A percentile compares a stretch with the other conserved stretches of the same genome.
phyloP scores from a whole-genome alignment of 768 basidiomycete genomes.

The Coprinopsis strossmayeri region DNA sequence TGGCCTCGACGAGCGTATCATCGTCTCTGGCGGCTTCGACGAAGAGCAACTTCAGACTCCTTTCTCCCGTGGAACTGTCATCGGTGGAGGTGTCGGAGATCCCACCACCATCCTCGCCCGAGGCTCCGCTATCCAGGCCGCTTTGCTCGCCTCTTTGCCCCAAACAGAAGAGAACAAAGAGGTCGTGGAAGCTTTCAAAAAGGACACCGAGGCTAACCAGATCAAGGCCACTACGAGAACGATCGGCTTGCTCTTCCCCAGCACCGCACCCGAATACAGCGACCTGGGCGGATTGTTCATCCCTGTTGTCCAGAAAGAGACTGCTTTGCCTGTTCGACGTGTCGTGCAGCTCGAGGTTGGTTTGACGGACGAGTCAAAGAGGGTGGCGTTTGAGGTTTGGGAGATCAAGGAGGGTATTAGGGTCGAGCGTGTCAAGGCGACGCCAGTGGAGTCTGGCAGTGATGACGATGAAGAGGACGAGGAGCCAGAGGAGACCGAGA shows the following conservation, averaged over 20 bases:
- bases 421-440: conserved; percentile 48
- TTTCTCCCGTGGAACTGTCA: conserved; percentile 58
- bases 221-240: conserved; percentile 55
- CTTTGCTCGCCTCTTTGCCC: conserved; percentile 45
- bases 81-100: conserved; percentile 69
- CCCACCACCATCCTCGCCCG: conserved; percentile 72
- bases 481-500: conserved; percentile 55
- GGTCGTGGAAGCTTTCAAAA: conserved; percentile 43
- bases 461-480: conserved; percentile 44
- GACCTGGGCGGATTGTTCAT: conserved; percentile 61
- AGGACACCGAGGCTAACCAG: conserved; percentile 26
- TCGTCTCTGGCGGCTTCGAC: conserved; percentile 40
- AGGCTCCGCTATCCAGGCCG: conserved; percentile 74
- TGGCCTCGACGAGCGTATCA: conserved; percentile 61
- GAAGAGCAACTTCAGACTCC: conserved; percentile 62
- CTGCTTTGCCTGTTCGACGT: conserved; percentile 62
- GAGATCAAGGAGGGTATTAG: conserved; percentile 66
- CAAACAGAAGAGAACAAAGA: conserved; percentile 43
- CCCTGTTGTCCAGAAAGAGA: conserved; percentile 62
- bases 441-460: conserved; percentile 36
- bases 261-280: conserved; percentile 26
- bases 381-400: conserved; percentile 69
- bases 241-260: conserved; percentile 63
- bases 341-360: conserved; percentile 52
- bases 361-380: conserved; percentile 33